Percentiles rank a stretch among this genome's conserved stretches.
Evolutionary conservation across 2,329 filamentous ascomycete genomes (phyloP).

Genomic region (Lasiodiplodia theobromae): DNA sequence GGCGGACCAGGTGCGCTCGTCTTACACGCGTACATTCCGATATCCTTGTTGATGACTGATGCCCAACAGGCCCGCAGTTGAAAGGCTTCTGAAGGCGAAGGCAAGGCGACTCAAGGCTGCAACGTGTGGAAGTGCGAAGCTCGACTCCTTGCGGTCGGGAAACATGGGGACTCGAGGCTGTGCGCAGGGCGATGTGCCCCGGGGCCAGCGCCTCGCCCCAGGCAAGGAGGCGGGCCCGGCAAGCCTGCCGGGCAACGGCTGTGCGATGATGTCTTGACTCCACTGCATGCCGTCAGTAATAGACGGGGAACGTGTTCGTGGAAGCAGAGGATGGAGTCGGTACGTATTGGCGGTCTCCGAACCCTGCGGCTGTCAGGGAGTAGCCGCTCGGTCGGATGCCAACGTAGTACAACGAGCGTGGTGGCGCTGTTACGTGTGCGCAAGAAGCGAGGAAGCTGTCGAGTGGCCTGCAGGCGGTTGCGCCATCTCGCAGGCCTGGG

Average conservation of each 20-base stretch:
- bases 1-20: background rate
- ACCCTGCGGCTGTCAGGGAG: conserved; percentile 1
- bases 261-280: conserved; percentile 23
- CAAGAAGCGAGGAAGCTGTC: conserved; percentile 3
- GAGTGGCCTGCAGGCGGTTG: background rate
- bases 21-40: conserved; percentile 17
- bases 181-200: conserved; percentile 10
- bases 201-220: background rate
- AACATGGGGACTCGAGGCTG: background rate
- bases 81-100: background rate
- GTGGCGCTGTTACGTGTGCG: conserved; percentile 15
- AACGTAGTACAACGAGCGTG: background rate
- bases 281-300: background rate
- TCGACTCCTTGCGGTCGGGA: background rate
- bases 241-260: background rate
- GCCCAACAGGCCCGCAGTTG: conserved; percentile 10
- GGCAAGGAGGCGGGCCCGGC: background rate
- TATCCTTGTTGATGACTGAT: conserved; percentile 11
- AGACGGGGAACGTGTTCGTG: background rate
- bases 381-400: background rate
- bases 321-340: background rate
- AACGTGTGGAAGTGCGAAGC: background rate
- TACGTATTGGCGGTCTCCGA: background rate
- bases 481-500: conserved; percentile 20
- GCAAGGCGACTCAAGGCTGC: conserved; percentile 16